These are phyloP conservation scores for Tetracladium marchalianum DNA, from an alignment of 495 filamentous ascomycete species.

Conservation along the genomic window DNA sequence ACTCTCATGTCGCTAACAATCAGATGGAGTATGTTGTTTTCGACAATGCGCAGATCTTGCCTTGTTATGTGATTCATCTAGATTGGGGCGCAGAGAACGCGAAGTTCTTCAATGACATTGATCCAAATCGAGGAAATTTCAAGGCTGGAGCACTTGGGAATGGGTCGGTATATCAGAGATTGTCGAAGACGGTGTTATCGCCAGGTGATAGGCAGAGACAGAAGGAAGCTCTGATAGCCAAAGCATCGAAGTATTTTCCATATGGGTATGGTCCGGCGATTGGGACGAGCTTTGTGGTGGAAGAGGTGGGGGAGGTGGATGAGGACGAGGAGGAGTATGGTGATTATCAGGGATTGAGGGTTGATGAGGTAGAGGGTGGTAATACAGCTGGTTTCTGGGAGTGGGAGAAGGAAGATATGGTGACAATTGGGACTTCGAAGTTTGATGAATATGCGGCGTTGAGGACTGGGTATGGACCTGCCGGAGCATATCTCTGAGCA, in stretches of 20 bases:
- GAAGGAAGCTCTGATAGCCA: constrained; percentile 22
- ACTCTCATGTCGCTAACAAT: constrained; percentile 25
- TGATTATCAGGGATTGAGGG: constrained; percentile 27
- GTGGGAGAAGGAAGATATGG: not conserved
- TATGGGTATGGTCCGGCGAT: constrained; percentile 31
- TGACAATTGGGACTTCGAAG: not conserved
- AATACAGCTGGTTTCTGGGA: not conserved
- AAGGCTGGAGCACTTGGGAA: not conserved
- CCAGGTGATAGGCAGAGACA: constrained; percentile 21
- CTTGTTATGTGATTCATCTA: constrained; percentile 32
- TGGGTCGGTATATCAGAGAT: constrained; percentile 5
- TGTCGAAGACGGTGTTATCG: constrained; percentile 2
- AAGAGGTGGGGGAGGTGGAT: constrained; percentile 28
- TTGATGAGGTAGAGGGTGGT: constrained; percentile 19
- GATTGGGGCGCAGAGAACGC: constrained; percentile 22
- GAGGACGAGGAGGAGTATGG: constrained; percentile 35
- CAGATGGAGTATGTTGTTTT: constrained; percentile 32
- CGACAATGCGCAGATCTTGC: constrained; percentile 27
- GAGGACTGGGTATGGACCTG: not conserved
- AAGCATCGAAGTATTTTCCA: constrained; percentile 31
- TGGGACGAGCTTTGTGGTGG: constrained; percentile 25
- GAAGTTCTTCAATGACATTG: constrained; percentile 7
- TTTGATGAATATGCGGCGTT: constrained; percentile 11
- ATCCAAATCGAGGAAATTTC: not conserved
- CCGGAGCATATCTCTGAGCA: too few species aligned